These are phyloP conservation scores for Friedmanniomyces simplex DNA, from an alignment of 495 filamentous ascomycete species.

Conservation along the genomic window DNA sequence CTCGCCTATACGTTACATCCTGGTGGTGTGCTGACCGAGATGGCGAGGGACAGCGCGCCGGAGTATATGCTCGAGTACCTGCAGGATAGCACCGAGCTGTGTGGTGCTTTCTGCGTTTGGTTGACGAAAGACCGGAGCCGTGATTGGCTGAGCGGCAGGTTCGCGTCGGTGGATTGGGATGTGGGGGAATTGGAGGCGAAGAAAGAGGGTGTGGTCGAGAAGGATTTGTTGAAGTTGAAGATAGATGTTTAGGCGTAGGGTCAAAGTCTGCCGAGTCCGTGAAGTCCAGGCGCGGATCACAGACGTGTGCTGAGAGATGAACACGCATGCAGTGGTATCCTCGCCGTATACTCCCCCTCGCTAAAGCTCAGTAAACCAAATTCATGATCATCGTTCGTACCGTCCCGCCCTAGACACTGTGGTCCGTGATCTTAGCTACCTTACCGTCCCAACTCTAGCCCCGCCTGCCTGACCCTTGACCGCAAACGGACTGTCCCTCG, in stretches of 20 bases:
- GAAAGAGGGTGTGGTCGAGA: slow-evolving; percentile 24
- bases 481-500: slow-evolving; percentile 19
- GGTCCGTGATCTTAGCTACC: too few relatives aligned
- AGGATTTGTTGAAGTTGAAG: slow-evolving; percentile 23
- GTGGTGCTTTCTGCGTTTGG: slow-evolving; percentile 22
- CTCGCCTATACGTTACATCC: slow-evolving; percentile 20
- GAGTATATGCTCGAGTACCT: slow-evolving; percentile 24
- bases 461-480: slow-evolving; percentile 16
- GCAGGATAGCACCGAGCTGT: slow-evolving; percentile 20
- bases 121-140: slow-evolving; percentile 4
- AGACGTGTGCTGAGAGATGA: too few relatives aligned
- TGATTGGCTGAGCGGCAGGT: slow-evolving; percentile 37
- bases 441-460: slow-evolving; percentile 2
- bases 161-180: slow-evolving; percentile 29
- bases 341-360: too few relatives aligned
- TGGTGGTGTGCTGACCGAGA: slow-evolving; percentile 23
- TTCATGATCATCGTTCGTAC: too few relatives aligned
- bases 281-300: too few relatives aligned
- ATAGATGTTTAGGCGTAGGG: too few relatives aligned
- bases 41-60: slow-evolving; percentile 19
- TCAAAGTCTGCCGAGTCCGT: too few relatives aligned
- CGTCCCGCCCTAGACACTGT: too few relatives aligned
- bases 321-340: too few relatives aligned
- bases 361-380: too few relatives aligned
- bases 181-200: slow-evolving; percentile 21